These are phyloP conservation scores for Trichoderma simmonsii DNA, from an alignment of 2,329 filamentous ascomycete species.

Conservation along the genomic window DNA sequence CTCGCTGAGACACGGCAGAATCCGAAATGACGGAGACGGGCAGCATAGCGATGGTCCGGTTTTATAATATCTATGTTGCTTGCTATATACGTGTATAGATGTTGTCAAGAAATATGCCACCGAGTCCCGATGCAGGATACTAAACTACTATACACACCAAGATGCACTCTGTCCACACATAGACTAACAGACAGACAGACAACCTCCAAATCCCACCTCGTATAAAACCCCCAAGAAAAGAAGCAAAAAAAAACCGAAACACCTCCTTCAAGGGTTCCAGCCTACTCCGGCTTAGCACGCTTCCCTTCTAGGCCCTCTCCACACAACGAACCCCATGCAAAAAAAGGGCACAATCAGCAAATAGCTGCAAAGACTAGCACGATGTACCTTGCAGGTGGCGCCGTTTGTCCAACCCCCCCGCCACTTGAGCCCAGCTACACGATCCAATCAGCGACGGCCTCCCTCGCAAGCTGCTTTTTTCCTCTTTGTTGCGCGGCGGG, in stretches of 20 bases:
- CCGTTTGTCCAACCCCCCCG: background rate
- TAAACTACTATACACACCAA: background rate
- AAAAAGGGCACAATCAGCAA: background rate
- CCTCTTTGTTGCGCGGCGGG: background rate
- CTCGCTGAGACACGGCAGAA: background rate
- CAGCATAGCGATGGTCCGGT: background rate
- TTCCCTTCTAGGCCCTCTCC: background rate
- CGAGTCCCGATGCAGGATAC: too few species aligned
- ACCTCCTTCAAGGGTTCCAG: background rate
- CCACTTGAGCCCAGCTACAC: background rate
- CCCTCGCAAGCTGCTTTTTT: background rate
- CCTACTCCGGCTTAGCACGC: background rate
- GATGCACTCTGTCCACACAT: background rate
- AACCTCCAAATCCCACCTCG: background rate
- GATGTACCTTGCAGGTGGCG: conserved; percentile 15
- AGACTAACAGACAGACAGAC: background rate
- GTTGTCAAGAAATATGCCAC: background rate
- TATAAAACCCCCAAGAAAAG: background rate
- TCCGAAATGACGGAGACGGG: background rate
- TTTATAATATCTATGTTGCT: too few species aligned
- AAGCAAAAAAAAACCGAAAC: background rate
- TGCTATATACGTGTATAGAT: background rate
- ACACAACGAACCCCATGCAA: background rate
- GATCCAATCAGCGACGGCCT: background rate
- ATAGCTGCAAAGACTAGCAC: background rate